These are phyloP conservation scores for Syzygium aromaticum DNA, from an alignment of 345 rosid species.

Conservation along the genomic window DNA sequence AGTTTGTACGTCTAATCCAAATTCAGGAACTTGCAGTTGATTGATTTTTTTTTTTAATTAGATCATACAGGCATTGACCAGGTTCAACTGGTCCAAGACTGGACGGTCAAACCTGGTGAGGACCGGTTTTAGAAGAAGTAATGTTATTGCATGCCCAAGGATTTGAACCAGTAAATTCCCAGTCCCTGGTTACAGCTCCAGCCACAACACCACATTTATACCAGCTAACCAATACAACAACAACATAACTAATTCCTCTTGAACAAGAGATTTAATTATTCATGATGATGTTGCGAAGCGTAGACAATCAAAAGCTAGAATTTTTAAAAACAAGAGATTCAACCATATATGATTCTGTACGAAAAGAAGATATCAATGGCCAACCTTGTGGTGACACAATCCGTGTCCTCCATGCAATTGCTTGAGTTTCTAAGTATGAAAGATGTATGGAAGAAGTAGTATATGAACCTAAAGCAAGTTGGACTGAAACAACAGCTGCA, in stretches of 20 bases:
- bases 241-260: neutral
- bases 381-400: conserved; percentile 71
- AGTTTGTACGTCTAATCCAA: neutral
- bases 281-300: neutral
- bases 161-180: neutral
- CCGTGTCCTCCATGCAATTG: conserved; percentile 79
- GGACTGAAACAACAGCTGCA: conserved; percentile 50
- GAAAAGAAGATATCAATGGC: conserved; percentile 1
- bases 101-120: neutral
- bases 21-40: neutral
- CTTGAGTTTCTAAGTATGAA: conserved; percentile 47
- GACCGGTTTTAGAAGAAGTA: neutral
- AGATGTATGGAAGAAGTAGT: conserved; percentile 48
- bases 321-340: neutral
- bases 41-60: neutral
- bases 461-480: conserved; percentile 55
- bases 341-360: neutral
- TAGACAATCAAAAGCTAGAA: neutral
- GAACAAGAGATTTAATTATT: neutral
- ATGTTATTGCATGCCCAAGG: neutral
- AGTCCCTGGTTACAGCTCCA: neutral
- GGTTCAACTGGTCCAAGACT: neutral
- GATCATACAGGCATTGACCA: neutral
- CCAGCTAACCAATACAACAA: neutral
- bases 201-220: neutral